A percentile compares a stretch with the other conserved stretches of the same genome.
Conservation (phyloP, 2,329 filamentous ascomycete species). For the Leptodontidium sp. region DNA sequence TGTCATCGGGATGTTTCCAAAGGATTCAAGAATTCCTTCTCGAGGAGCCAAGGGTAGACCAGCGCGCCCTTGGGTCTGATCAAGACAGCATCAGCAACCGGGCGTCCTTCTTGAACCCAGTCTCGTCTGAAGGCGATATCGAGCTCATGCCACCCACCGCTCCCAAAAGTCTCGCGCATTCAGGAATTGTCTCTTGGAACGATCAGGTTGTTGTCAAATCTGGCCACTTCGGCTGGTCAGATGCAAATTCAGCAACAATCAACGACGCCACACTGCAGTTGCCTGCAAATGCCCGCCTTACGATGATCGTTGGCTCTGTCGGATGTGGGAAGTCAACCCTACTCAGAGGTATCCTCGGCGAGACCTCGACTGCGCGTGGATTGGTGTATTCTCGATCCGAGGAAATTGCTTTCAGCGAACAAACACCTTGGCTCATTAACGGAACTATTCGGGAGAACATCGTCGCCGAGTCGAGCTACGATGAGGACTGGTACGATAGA, state of each 20-base stretch:
- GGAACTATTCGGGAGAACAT: constrained; percentile 52
- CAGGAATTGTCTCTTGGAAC: not conserved
- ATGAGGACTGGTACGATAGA: constrained; percentile 63
- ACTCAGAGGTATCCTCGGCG: constrained; percentile 14
- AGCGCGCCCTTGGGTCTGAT: constrained; percentile 10
- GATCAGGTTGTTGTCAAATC: constrained; percentile 8
- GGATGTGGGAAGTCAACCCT: constrained; percentile 22
- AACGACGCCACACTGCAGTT: constrained; percentile 1
- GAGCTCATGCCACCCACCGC: constrained; percentile 5
- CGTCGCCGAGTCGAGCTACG: constrained; percentile 39
- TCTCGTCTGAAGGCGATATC: not conserved
- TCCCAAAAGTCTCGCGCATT: not conserved
- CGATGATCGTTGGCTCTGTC: constrained; percentile 11
- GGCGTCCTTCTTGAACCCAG: too few species aligned
- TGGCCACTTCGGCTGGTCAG: not conserved
- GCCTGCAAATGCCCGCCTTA: constrained; percentile 5
- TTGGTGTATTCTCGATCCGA: constrained; percentile 12
- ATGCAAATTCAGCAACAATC: not conserved
- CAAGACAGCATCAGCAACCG: not conserved
- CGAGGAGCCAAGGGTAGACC: constrained; percentile 9
- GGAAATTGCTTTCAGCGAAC: constrained; percentile 51
- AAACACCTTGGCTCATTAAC: constrained; percentile 55
- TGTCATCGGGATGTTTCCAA: constrained; percentile 13
- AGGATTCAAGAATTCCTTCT: constrained; percentile 18
- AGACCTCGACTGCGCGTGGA: constrained; percentile 8